Conservation (phyloP, 2,329 filamentous ascomycete species). For the Penicillium sp. region DNA sequence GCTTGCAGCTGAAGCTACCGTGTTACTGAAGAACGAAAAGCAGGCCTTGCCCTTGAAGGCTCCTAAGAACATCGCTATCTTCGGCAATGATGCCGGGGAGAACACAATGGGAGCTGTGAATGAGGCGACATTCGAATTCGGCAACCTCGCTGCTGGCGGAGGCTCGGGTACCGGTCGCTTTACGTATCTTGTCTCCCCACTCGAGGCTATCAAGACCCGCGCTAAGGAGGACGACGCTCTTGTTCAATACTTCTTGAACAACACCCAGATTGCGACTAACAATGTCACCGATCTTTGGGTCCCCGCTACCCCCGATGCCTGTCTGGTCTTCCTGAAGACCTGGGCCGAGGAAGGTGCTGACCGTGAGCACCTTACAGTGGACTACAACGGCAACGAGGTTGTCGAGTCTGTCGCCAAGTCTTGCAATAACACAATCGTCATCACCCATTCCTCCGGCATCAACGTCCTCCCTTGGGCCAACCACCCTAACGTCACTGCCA, state of each 20-base stretch:
- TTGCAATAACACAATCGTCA: constrained; percentile 75
- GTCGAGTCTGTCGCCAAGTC: constrained; percentile 64
- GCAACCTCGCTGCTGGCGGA: constrained; percentile 13
- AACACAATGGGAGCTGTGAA: constrained; percentile 16
- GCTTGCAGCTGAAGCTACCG: constrained; percentile 65
- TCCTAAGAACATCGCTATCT: constrained; percentile 41
- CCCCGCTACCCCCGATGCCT: constrained; percentile 30
- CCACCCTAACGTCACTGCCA: constrained; percentile 50
- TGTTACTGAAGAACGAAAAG: constrained; percentile 53
- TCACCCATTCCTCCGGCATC: constrained; percentile 67
- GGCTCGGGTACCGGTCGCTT: constrained; percentile 17
- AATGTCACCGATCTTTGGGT: constrained; percentile 15
- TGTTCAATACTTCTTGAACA: constrained; percentile 19
- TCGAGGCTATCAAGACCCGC: constrained; percentile 23
- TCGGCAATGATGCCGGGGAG: constrained; percentile 44
- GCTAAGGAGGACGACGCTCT: constrained; percentile 18
- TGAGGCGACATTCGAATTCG: constrained; percentile 11
- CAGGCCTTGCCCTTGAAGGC: constrained; percentile 43
- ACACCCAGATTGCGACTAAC: constrained; percentile 10
- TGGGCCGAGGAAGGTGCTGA: constrained; percentile 74
- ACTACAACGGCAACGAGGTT: constrained; percentile 71
- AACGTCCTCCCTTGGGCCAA: constrained; percentile 43
- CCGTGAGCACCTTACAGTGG: constrained; percentile 47
- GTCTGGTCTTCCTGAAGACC: constrained; percentile 74
- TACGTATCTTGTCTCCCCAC: constrained; percentile 23